These are phyloP conservation scores for Monilinia fructigena DNA, from an alignment of 2,329 filamentous ascomycete species.

Conservation along the genomic window DNA sequence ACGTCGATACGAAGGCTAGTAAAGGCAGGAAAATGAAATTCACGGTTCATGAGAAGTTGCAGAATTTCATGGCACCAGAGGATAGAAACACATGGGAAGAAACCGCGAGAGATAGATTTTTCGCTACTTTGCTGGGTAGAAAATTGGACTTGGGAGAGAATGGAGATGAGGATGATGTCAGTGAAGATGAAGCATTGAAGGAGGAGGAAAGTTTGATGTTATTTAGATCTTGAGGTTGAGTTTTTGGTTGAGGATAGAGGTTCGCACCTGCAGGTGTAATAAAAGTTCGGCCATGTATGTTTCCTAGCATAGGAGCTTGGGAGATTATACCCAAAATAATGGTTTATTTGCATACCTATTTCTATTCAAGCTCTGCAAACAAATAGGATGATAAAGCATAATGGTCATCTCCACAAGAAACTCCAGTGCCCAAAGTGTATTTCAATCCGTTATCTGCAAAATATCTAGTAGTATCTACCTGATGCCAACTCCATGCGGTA, in stretches of 20 bases:
- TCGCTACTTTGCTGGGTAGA: conserved; percentile 71
- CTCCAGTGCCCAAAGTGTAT: not conserved
- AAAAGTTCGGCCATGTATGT: not conserved
- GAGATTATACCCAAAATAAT: conserved; percentile 12
- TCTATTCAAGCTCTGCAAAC: not conserved
- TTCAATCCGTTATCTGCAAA: not conserved
- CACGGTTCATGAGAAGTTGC: conserved; percentile 92
- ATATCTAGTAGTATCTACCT: not conserved
- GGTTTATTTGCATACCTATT: not conserved
- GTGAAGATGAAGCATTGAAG: conserved; percentile 43
- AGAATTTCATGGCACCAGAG: conserved; percentile 96
- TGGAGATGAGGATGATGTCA: conserved; percentile 51
- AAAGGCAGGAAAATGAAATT: conserved; percentile 94
- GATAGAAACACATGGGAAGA: conserved; percentile 78
- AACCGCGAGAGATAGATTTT: conserved; percentile 73
- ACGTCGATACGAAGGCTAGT: conserved; percentile 89
- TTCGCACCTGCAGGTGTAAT: not conserved
- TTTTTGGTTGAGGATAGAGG: too few species aligned
- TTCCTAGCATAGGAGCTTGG: not conserved
- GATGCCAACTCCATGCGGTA: not conserved
- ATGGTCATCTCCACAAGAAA: not conserved
- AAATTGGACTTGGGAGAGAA: conserved; percentile 63
- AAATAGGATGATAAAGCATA: not conserved
- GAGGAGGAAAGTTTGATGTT: conserved; percentile 40
- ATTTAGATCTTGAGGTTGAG: conserved; percentile 35